Evolutionary conservation across 2,329 filamentous ascomycete species (phyloP).

Genomic region (Massarina eburnea): DNA sequence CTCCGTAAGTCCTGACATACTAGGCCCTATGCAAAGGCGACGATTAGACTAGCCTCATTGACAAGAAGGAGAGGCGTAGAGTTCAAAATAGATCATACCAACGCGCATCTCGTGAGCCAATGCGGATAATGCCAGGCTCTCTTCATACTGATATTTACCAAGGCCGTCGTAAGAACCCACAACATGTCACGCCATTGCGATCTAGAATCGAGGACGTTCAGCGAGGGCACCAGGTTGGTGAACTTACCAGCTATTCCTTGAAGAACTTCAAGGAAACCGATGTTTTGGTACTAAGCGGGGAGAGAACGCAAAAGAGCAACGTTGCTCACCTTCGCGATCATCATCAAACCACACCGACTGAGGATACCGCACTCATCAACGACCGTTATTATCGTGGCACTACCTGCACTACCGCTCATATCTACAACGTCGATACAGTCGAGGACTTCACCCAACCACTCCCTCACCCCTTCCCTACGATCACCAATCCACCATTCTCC

Average conservation of each 20-base stretch:
- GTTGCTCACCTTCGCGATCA: no score
- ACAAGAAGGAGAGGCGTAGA: neutral
- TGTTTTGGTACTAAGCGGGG: neutral
- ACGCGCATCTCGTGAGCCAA: neutral
- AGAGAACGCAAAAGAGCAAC: neutral
- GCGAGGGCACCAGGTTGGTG: neutral
- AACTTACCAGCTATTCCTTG: neutral
- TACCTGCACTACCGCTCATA: no score
- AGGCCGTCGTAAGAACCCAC: conserved; percentile 1
- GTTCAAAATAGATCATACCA: conserved; percentile 2
- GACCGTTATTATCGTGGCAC: no score
- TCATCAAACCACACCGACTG: no score
- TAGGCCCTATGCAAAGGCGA: neutral
- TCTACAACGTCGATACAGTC: no score
- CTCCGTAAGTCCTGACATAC: neutral
- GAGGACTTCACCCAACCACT: no score
- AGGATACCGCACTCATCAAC: no score
- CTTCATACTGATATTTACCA: neutral
- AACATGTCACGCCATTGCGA: neutral
- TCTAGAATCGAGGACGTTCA: neutral
- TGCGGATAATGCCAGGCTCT: neutral
- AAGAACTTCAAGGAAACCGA: neutral
- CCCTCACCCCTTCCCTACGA: no score
- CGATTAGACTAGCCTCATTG: neutral
- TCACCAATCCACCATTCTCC: no score